A percentile compares a stretch with the other conserved stretches of the same genome.
These are phyloP conservation scores for Ceratobasidium sp. DNA, from an alignment of 1,284 basidiomycete genomes.

Conservation along the genomic window DNA sequence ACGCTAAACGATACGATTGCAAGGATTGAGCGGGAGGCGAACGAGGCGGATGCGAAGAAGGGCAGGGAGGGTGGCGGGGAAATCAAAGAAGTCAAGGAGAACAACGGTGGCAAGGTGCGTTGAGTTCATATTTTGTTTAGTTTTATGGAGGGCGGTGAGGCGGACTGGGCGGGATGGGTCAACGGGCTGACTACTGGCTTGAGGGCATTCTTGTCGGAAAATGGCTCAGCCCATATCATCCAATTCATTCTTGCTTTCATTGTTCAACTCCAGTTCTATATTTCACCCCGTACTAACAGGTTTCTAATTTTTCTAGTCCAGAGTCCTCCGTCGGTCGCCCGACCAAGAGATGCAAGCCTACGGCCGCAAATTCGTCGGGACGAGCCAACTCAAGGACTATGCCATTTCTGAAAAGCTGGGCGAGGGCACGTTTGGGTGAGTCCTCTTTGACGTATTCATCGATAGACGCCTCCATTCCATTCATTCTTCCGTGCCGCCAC, in stretches of 20 bases:
- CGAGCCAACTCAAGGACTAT: constrained; percentile 83
- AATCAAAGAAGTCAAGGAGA: background rate
- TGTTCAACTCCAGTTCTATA: too few species aligned
- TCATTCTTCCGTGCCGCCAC: too few species aligned
- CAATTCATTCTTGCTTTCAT: too few species aligned
- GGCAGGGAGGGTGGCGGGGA: background rate
- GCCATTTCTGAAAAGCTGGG: constrained; percentile 87
- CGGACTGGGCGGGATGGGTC: too few species aligned
- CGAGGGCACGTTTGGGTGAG: constrained; percentile 94
- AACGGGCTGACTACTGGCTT: too few species aligned
- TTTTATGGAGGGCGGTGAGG: too few species aligned
- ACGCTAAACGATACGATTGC: constrained; percentile 39
- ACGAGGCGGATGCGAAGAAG: constrained; percentile 34
- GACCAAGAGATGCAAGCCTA: constrained; percentile 77
- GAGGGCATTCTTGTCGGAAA: too few species aligned
- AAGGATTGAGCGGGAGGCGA: constrained; percentile 29
- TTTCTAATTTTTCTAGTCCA: constrained; percentile 50
- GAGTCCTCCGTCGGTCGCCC: constrained; percentile 61
- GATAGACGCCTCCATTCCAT: too few species aligned
- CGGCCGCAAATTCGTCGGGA: constrained; percentile 78
- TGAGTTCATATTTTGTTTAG: too few species aligned
- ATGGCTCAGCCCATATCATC: too few species aligned
- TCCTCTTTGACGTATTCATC: constrained; percentile 48
- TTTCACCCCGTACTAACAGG: too few species aligned
- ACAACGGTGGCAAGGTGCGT: constrained; percentile 12